These are phyloP conservation scores for Clarireedia sp. DNA, from an alignment of 2,329 filamentous ascomycete species.

Conservation along the genomic window DNA sequence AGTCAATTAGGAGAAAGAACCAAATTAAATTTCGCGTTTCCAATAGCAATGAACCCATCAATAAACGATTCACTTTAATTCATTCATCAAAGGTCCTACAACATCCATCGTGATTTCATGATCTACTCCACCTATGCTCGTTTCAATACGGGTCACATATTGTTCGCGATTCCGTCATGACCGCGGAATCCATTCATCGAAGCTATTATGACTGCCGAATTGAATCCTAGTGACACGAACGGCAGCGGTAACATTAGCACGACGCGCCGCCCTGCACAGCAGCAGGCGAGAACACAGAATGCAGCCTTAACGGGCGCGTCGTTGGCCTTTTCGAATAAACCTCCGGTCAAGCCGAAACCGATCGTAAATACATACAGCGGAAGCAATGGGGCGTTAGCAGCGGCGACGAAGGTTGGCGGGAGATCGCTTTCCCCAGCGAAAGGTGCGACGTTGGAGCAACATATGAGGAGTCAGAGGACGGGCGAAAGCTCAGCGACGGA, in stretches of 20 bases:
- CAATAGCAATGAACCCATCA: no score
- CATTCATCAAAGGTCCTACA: neutral
- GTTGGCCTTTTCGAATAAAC: constrained; percentile 26
- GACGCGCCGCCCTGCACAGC: neutral
- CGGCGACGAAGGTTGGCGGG: constrained; percentile 33
- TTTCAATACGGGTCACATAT: neutral
- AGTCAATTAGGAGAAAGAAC: no score
- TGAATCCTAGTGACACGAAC: neutral
- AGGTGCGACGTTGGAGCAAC: constrained; percentile 2
- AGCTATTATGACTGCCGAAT: neutral
- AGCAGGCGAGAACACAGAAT: constrained; percentile 7
- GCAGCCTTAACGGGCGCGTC: neutral
- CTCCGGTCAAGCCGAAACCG: constrained; percentile 34
- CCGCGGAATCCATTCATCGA: neutral
- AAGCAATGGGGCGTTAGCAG: constrained; percentile 37
- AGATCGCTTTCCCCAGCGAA: constrained; percentile 9
- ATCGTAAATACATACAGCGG: constrained; percentile 32
- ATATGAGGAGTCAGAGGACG: constrained; percentile 8
- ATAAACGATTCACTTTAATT: neutral
- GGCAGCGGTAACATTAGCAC: neutral
- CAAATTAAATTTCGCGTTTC: no score
- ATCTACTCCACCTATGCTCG: neutral
- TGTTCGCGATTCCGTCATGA: neutral
- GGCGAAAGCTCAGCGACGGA: neutral
- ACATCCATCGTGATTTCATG: neutral